Evolutionary conservation across 768 basidiomycete species (phyloP), one percentile per base, ranked within the genome.

Genomic region (Mycena olivaceomarginata): DNA sequence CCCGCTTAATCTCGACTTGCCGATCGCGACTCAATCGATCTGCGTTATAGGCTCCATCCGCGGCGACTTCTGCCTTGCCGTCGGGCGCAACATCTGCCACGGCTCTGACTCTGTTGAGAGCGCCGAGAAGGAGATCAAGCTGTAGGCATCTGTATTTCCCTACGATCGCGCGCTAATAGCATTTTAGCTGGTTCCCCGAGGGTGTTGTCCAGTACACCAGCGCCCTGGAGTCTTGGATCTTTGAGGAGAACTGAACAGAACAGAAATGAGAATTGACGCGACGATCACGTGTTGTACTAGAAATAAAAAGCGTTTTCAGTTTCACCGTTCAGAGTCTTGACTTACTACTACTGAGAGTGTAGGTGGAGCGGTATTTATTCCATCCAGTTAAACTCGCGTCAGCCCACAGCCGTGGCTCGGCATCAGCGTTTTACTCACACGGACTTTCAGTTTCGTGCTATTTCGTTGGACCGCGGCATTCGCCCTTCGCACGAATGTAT

Each of bases 81-180:
- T 97, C 81, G 98, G 97, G 75, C 96, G 97, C 82, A 98, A 98
- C 90, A 95, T 97, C 86, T 96, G 95, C 89, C 96, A 97, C 84
- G 96, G 96, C 74, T 97, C 96, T 67, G 96, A 97, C 87, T 90
- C 95, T 70, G 94, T 97, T 79, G 96, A 96, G 86, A 95, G 85
- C 81, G 96, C 96, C 46, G 93, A 99, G 87, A 97, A 98, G 90
- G 98, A 99, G 89, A 99, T 99, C 82, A 89, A 88, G 57, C 93
- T 99, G 95, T 98, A 80, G 82, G 95, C 89, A 25, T 45, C 11
- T 25, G 60, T 53, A 67, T 45, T 63, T 31, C 72, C 40, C 9
- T 69, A 20, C 70, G n/a, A 25, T 70, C 66, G 57, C n/a, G 64
- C 46, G 74, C 76, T 68, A 75, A 71, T 31, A 37, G 57, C 70